phyloP scores from a whole-genome alignment of 306 rosid genomes.

The Pterocarpus macrocarpus region DNA sequence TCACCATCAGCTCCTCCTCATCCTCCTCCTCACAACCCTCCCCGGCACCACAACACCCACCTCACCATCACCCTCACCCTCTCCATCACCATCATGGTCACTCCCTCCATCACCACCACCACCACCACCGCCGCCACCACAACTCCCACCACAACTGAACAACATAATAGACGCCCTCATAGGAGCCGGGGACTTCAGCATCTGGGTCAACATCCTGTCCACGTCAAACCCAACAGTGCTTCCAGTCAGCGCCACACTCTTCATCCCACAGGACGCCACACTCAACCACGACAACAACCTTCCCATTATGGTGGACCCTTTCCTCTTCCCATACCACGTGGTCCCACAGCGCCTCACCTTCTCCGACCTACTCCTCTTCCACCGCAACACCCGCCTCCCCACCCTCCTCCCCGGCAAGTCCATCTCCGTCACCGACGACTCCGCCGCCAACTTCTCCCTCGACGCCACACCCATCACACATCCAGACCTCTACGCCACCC shows the following conservation, averaged over 20 bases:
- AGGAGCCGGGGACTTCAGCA: conserved; percentile 65
- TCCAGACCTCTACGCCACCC: conserved; percentile 64
- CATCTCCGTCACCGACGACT: conserved; percentile 62
- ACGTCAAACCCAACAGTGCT: conserved; percentile 32
- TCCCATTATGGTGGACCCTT: conserved; percentile 48
- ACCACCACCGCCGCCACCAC: neutral
- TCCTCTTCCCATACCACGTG: conserved; percentile 69
- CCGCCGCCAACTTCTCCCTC: conserved; percentile 62
- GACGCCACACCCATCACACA: conserved; percentile 53
- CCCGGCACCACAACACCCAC: neutral
- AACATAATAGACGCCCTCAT: conserved; percentile 77
- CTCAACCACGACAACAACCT: neutral
- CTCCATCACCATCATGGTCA: neutral
- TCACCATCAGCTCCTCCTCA: neutral
- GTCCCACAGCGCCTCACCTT: conserved; percentile 78
- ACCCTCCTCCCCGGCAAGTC: conserved; percentile 72
- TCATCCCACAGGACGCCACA: conserved; percentile 61
- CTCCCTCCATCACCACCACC: neutral
- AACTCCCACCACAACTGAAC: conserved; percentile 48
- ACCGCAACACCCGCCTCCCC: conserved; percentile 60
- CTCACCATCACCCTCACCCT: neutral
- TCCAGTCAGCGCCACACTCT: conserved; percentile 66
- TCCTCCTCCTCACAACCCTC: neutral
- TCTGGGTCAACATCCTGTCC: conserved; percentile 62
- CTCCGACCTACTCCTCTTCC: conserved; percentile 72